Conservation (phyloP, 2,329 filamentous ascomycete species). For the Fusarium miscanthi region DNA sequence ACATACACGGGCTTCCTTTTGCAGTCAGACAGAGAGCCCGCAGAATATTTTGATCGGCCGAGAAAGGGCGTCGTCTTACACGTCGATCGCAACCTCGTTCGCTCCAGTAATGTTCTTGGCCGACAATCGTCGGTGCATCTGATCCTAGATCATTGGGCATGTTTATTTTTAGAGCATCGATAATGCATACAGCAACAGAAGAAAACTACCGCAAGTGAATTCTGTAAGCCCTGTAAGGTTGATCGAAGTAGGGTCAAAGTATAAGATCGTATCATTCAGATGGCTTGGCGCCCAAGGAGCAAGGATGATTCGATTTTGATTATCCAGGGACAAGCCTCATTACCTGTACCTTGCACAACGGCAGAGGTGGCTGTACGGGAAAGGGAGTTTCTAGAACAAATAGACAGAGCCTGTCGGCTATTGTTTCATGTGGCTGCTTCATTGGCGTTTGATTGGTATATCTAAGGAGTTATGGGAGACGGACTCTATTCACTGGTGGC, state of each 20-base stretch:
- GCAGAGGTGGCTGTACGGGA: background rate
- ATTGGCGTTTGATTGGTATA: background rate
- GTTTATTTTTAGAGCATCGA: background rate
- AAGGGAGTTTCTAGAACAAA: background rate
- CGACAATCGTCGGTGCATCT: background rate
- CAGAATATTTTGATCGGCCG: background rate
- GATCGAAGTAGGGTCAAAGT: accelerated
- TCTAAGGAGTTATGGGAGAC: background rate
- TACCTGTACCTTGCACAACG: background rate
- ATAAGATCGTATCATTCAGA: background rate
- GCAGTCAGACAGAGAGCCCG: background rate
- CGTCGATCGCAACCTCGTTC: background rate
- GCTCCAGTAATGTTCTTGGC: background rate
- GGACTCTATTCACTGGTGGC: background rate
- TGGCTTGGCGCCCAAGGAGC: no score
- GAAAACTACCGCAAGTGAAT: accelerated
- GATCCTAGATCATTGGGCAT: background rate
- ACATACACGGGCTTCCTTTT: background rate
- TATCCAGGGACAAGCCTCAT: background rate
- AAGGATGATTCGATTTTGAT: background rate
- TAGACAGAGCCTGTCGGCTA: background rate
- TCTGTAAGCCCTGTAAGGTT: background rate
- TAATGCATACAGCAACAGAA: background rate
- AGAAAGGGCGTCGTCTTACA: background rate
- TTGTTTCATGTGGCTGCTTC: background rate